These are phyloP conservation scores for Arachnopeziza araneosa DNA, from an alignment of 2,329 filamentous ascomycete species.

Conservation along the genomic window DNA sequence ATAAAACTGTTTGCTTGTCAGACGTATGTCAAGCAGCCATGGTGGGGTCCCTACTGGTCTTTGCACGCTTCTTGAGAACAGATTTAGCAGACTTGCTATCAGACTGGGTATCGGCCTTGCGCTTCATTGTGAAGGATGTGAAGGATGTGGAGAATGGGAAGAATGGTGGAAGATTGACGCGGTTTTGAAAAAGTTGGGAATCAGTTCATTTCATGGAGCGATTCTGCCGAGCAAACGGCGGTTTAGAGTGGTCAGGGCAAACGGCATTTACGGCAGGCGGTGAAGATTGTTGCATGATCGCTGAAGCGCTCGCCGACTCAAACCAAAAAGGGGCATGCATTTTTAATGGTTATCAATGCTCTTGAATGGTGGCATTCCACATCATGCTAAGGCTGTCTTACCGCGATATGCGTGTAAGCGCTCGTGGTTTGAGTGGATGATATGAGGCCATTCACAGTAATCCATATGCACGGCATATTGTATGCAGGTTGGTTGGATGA, in stretches of 20 bases:
- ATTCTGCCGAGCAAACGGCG: not conserved
- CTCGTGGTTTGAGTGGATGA: slow-evolving; percentile 3
- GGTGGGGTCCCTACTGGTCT: slow-evolving; percentile 33
- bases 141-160: not conserved
- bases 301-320: slow-evolving; percentile 21
- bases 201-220: slow-evolving; percentile 1
- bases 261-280: not conserved
- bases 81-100: slow-evolving; percentile 36
- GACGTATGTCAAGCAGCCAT: slow-evolving; percentile 8
- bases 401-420: slow-evolving; percentile 24
- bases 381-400: slow-evolving; percentile 11
- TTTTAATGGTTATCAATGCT: not conserved
- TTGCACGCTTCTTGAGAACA: slow-evolving; percentile 47
- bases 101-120: slow-evolving; percentile 48
- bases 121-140: slow-evolving; percentile 42
- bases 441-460: not conserved
- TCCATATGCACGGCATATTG: not conserved
- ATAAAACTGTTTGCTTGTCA: slow-evolving; percentile 24
- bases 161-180: not conserved
- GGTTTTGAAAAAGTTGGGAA: not conserved
- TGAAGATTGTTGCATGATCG: slow-evolving; percentile 15
- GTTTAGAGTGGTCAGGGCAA: not conserved
- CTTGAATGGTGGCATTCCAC: slow-evolving; percentile 4
- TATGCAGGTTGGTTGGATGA: not conserved
- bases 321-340: slow-evolving; percentile 15